Evolutionary conservation across 2,329 filamentous ascomycete genomes (phyloP), one percentile per base, ranked within the genome.

Genomic region (Fusarium napiforme): DNA sequence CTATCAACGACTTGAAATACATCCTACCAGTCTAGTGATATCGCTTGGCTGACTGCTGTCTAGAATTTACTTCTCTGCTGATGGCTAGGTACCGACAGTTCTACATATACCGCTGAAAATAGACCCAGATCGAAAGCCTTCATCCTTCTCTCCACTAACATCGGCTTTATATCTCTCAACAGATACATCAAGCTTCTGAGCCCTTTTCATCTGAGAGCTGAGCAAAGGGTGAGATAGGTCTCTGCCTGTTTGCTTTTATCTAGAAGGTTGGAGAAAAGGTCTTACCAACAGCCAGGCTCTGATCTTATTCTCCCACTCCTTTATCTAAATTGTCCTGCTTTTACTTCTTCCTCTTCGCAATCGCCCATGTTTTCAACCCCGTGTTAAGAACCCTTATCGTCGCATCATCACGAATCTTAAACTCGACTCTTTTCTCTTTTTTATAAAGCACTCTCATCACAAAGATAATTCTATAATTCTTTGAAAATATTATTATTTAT

Each of bases 331-430:
- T 45, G 4, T 18, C 10, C 15, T 23, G 6, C n/a, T 45, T 7
- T 26, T 18, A 10, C 16, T 45, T 26, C n/a, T 10, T 12, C 10
- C 7, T 45, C 42, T 26, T 26, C 4, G 0, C 7, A 12, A 11
- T 26, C 4, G 5, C 23, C 11, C 3, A 26, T 26, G 1, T 4
- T 19, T 26, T 19, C 4, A 7, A 9, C n/a, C n/a, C n/a, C n/a
- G n/a, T n/a, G n/a, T n/a, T n/a, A n/a, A n/a, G n/a, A n/a, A n/a
- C n/a, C n/a, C n/a, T n/a, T n/a, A n/a, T n/a, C n/a, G n/a, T n/a
- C n/a, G n/a, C n/a, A n/a, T n/a, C n/a, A n/a, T n/a, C n/a, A n/a
- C n/a, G n/a, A n/a, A n/a, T n/a, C n/a, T n/a, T n/a, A n/a, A n/a
- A n/a, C n/a, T n/a, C n/a, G n/a, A n/a, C n/a, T n/a, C n/a, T n/a